Percentiles rank a stretch among this genome's conserved stretches.
Conservation (phyloP, 108 stramenopile genomes). For the Epithemia pelagica region DNA sequence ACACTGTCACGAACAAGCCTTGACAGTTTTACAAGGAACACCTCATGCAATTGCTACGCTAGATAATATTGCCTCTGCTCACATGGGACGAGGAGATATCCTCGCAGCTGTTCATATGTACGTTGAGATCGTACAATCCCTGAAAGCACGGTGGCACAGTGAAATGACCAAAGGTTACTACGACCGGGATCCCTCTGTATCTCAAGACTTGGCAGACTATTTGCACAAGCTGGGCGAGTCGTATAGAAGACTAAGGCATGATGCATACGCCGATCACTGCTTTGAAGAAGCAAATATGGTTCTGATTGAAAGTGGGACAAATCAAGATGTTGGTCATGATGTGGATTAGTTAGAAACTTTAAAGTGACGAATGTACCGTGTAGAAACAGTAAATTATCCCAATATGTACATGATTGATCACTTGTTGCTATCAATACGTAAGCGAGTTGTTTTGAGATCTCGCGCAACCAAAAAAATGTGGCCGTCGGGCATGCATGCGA, state of each 20-base stretch:
- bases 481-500: too few relatives aligned
- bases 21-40: background rate
- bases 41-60: background rate
- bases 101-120: background rate
- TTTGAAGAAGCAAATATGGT: background rate
- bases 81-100: background rate
- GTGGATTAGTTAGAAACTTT: background rate
- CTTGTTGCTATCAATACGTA: too few relatives aligned
- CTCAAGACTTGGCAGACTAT: background rate
- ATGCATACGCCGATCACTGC: background rate
- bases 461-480: too few relatives aligned
- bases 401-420: too few relatives aligned
- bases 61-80: background rate
- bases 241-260: background rate
- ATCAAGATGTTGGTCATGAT: background rate
- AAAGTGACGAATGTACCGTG: too few relatives aligned
- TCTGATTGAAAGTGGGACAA: background rate
- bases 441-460: too few relatives aligned
- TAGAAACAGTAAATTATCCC: too few relatives aligned
- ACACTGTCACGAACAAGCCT: conserved; percentile 4
- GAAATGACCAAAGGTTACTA: background rate
- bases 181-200: background rate
- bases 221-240: background rate
- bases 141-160: background rate
- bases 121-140: background rate